Conservation (phyloP, 75 land plant genomes). For the Chamaecyparis obtusa region DNA sequence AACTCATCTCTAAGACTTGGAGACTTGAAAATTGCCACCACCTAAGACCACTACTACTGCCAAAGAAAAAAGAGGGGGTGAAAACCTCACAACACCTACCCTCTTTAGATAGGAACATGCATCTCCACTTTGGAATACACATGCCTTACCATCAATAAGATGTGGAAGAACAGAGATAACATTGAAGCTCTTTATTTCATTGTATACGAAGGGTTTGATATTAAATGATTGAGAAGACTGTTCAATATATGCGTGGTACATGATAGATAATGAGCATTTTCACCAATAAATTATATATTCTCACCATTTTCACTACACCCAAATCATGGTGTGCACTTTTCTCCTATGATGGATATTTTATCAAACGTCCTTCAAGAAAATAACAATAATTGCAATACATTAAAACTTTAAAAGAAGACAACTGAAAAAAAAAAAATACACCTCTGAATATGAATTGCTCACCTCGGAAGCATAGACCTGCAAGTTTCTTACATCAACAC, state of each 20-base stretch:
- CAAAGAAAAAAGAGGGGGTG: too few relatives aligned
- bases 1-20: too few relatives aligned
- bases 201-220: not conserved
- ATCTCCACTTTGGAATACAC: too few relatives aligned
- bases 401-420: not conserved
- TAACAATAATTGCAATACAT: not conserved
- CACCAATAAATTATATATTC: not conserved
- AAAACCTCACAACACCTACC: too few relatives aligned
- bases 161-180: not conserved
- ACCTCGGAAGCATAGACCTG: constrained; percentile 68
- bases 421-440: not conserved
- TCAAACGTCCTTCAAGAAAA: not conserved
- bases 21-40: too few relatives aligned
- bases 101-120: too few relatives aligned
- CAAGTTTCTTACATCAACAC: constrained; percentile 55
- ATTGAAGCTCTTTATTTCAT: not conserved
- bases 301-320: not conserved
- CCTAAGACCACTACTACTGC: too few relatives aligned
- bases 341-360: not conserved
- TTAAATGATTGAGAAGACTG: not conserved
- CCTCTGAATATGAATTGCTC: not conserved
- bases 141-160: not conserved
- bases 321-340: not conserved
- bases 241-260: not conserved
- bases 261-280: not conserved